phyloP scores from a whole-genome alignment of 345 rosid genomes.

The Eucalyptus curtisii region DNA sequence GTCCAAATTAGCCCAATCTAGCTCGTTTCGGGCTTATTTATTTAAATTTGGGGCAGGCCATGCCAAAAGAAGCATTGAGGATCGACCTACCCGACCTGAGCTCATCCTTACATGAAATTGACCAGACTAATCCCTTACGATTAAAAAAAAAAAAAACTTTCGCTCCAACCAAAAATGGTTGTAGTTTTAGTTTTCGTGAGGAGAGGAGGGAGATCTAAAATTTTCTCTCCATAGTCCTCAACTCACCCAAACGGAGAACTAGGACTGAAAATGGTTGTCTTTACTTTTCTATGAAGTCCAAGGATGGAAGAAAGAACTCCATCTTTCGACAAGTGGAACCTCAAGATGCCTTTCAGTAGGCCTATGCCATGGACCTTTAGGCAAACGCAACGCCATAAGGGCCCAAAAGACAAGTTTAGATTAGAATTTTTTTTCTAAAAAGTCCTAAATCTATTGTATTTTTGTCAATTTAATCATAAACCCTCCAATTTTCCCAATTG shows the following conservation, averaged over 20 bases:
- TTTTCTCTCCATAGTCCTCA: background rate
- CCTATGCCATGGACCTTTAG: background rate
- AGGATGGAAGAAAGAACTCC: background rate
- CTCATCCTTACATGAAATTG: background rate
- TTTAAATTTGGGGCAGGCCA: background rate
- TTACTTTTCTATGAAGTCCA: background rate
- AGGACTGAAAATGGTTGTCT: background rate
- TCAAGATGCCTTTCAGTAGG: background rate
- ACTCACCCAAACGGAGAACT: background rate
- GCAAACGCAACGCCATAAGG: background rate
- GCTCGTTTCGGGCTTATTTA: background rate
- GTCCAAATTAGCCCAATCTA: background rate
- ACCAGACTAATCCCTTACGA: fast-evolving
- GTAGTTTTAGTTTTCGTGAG: background rate
- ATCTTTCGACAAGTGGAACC: background rate
- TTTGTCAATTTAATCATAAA: no score
- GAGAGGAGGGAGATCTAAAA: background rate
- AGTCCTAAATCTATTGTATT: no score
- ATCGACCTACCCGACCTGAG: fast-evolving
- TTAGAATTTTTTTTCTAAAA: fast-evolving
- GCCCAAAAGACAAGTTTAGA: background rate
- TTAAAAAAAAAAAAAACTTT: background rate
- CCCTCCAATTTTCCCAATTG: fast-evolving
- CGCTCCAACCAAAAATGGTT: background rate
- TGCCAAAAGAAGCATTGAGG: background rate